Conservation (phyloP, 2,329 filamentous ascomycete species). For the Fusarium ambrosium region DNA sequence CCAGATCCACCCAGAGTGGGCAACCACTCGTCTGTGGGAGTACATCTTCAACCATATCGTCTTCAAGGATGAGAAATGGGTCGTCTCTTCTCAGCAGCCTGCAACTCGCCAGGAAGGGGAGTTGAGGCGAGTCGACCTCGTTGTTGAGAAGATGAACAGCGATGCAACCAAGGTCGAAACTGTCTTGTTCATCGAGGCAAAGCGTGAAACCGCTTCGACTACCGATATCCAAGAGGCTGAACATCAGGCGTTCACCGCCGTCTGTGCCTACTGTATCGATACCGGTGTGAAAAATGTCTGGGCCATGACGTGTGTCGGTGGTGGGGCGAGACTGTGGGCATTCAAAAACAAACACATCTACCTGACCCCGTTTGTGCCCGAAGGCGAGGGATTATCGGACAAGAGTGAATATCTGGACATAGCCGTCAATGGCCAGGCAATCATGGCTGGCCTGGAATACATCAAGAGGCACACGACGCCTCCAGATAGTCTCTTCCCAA, state of each 20-base stretch:
- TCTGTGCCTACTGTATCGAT: not conserved
- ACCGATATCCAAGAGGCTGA: not conserved
- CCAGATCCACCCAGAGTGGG: slow-evolving; percentile 2
- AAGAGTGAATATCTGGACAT: not conserved
- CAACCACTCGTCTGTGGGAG: slow-evolving; percentile 1
- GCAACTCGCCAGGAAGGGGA: not conserved
- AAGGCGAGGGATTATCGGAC: not conserved
- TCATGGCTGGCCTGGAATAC: not conserved
- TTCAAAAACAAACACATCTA: not conserved
- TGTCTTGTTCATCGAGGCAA: not conserved
- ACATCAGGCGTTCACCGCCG: not conserved
- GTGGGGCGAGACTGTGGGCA: not conserved
- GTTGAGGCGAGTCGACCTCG: not conserved
- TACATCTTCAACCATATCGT: slow-evolving; percentile 3
- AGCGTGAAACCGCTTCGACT: not conserved
- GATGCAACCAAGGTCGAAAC: not conserved
- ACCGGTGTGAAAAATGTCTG: not conserved
- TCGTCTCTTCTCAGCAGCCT: slow-evolving; percentile 5
- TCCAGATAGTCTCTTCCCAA: not conserved
- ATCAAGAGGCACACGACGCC: not conserved
- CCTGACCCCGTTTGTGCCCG: not conserved
- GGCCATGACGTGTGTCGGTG: not conserved
- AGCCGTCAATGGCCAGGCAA: not conserved
- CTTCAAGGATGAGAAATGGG: not conserved
- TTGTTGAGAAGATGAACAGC: not conserved